These are phyloP conservation scores for Amanita pseudoporphyria DNA, from an alignment of 768 basidiomycete genomes.

Conservation along the genomic window DNA sequence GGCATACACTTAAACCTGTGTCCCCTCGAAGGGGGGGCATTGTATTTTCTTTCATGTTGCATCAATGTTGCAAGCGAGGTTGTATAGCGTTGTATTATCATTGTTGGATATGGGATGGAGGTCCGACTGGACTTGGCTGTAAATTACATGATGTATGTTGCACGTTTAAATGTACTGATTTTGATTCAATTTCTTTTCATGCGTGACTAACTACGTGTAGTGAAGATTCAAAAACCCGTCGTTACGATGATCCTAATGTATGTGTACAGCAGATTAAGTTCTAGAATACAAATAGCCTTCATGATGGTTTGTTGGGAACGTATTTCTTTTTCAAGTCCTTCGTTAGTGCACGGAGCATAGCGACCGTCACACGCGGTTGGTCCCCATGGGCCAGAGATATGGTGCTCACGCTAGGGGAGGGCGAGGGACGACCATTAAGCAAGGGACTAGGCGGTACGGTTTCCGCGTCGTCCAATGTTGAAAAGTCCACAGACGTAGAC, in stretches of 20 bases:
- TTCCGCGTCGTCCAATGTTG: constrained; percentile 22
- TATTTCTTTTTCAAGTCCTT: constrained; percentile 44
- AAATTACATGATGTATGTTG: neutral
- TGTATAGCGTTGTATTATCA: neutral
- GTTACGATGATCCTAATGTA: constrained; percentile 1
- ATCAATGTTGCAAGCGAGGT: neutral
- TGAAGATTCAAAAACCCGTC: neutral
- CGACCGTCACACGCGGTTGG: constrained; percentile 35
- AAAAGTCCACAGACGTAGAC: constrained; percentile 23
- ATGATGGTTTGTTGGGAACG: constrained; percentile 1
- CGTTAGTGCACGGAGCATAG: constrained; percentile 56
- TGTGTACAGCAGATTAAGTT: constrained; percentile 6
- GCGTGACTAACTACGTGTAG: too few species aligned
- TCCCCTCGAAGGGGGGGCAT: neutral
- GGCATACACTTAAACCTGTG: constrained; percentile 41
- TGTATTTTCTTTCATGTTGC: neutral
- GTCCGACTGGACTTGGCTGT: neutral
- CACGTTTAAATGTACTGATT: neutral
- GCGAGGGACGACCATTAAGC: constrained; percentile 27
- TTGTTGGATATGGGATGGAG: neutral
- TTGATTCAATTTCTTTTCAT: neutral
- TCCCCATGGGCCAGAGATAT: constrained; percentile 24
- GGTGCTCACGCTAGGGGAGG: constrained; percentile 38
- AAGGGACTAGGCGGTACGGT: constrained; percentile 24
- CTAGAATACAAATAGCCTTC: neutral